These are phyloP conservation scores for Nicotiana undulata DNA, from an alignment of 257 asterid species.

Conservation along the genomic window DNA sequence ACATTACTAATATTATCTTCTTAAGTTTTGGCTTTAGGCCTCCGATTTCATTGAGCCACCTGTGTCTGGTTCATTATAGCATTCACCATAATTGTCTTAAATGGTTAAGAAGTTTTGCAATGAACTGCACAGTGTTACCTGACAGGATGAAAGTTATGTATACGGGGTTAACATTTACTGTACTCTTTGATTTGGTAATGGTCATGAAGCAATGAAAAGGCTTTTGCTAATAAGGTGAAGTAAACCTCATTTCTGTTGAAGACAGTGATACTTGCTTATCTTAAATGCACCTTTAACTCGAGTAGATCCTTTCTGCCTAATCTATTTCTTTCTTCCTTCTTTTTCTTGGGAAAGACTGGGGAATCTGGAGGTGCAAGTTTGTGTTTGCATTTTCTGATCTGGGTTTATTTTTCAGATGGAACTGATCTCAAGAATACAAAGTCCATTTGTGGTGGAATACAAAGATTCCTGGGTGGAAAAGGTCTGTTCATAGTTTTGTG, in stretches of 20 bases:
- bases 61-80: background rate
- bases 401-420: constrained; percentile 67
- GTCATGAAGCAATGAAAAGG: background rate
- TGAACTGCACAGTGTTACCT: background rate
- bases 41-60: no score
- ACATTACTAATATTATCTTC: no score
- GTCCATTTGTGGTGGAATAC: constrained; percentile 87
- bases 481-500: constrained; percentile 41
- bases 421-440: constrained; percentile 72
- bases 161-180: background rate
- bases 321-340: background rate
- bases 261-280: constrained; percentile 2
- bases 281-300: background rate
- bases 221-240: background rate
- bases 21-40: no score
- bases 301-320: background rate
- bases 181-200: constrained; percentile 1
- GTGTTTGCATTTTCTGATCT: background rate
- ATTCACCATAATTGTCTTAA: background rate
- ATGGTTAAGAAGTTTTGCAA: background rate
- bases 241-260: background rate
- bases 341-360: background rate
- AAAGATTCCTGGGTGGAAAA: constrained; percentile 99
- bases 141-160: background rate
- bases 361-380: background rate